Evolutionary conservation across 345 rosid species (phyloP), one percentile per base, ranked within the genome.

Genomic region (Aquilaria yunnanensis): DNA sequence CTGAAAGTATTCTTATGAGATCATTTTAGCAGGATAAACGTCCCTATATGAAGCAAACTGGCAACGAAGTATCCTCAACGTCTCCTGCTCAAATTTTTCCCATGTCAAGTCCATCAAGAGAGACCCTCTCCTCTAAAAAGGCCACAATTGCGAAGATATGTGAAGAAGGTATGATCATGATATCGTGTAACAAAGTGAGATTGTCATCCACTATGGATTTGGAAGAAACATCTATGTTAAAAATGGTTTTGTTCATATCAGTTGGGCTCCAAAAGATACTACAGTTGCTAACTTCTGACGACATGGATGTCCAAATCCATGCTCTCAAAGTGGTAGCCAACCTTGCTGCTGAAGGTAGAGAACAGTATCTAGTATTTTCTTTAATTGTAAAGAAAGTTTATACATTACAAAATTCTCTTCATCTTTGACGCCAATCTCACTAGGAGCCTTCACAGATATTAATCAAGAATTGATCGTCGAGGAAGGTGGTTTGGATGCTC

Each of bases 251-350:
- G 23, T 47, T 65, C 52, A 32, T 65, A 33, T 67, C 79, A 93
- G 97, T 93, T 57, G 97, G 98, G 60, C 75, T 93, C 61, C 87
- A 82, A 70, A 93, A 87, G 85, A 89, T 93, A 75, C 31, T 93
- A 64, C 88, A 84, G 46, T 70, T 89, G 67, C 73, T 89, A 67
- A 57, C 76, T 65, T 93, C 98, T 70, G 96, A 87, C 70, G 98
- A 93, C 70, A 51, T 68, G 14, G 96, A 90, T 54, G 90, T 93
- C 68, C 98, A 89, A 80, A 84, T 80, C 64, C 97, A 89, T 75
- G 97, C 92, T 8, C 92, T 89, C 56, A 93, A 93, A 78, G 93
- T 89, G 63, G 85, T 93, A 65, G 98, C 98, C 51, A 93, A 93
- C 78, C 90, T 93, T 65, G 98, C 98, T 32, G 96, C 96, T 47